Evolutionary conservation across 208 protist species (phyloP), one percentile per base, ranked within the genome.

Genomic region (Lotmaria passim): DNA sequence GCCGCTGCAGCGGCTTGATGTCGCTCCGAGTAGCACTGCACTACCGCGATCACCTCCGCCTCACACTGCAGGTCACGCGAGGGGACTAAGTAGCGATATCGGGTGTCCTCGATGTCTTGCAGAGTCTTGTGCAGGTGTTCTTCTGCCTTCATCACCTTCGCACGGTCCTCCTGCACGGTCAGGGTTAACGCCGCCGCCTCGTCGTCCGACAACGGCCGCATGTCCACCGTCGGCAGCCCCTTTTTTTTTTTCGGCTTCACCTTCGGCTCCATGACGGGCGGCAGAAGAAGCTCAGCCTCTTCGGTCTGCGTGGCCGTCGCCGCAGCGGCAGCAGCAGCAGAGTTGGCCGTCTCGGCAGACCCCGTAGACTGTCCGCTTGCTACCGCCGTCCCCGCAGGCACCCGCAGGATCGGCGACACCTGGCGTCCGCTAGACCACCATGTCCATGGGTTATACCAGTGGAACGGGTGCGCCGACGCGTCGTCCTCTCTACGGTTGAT

Each of bases 391-490:
- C 41, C 41, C 41, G 41, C 41, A 48, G 79, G 21, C 26, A 58
- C 62, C 3, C 67, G 52, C 48, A 62, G 28, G 7, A 69, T 60
- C 23, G 86, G 81, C 21, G 86, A 92, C 39, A 84, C 68, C 69
- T 71, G 81, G 48, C 55, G 55, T 0, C 83, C 81, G 31, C 79
- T 78, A 34, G 50, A 36, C 52, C 87, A 87, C 89, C 89, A 94
- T 58, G 84, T 87, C 76, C 85, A 83, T 12, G 89, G 89, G 66
- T 90, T 84, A 60, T 80, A 86, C 89, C 89, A 94, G 7, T 50
- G 43, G 31, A 85, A 73, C 24, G 73, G 69, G 38, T 87, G 76
- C 36, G 47, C 57, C 21, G 58, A 47, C n/a, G 73, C 61, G 52
- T 87, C 80, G 52, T 90, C 83, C 58, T 86, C 57, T 0, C 44